Evolutionary conservation across 495 filamentous ascomycete species (phyloP), one percentile per base, ranked within the genome.

Genomic region (Platismatia glauca): DNA sequence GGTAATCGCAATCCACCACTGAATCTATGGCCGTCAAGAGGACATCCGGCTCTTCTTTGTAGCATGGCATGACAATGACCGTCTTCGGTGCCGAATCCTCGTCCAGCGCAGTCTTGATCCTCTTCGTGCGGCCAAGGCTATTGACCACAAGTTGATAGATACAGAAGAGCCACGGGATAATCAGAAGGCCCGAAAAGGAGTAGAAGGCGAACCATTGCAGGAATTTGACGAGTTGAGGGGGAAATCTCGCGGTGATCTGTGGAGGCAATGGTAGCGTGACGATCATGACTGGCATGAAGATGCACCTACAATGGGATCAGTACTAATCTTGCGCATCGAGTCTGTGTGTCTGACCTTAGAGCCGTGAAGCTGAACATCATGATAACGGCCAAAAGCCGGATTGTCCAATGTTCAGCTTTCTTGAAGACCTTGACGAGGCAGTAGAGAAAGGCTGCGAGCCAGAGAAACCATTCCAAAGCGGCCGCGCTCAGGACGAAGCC

Each of bases 201-300:
- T 89, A 96, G 70, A 98, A 97, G 6, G 91, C 93, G 67, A 97
- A 97, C 90, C 90, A 95, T 71, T 97, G 94, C 22, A 97, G 80
- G 55, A 88, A 77, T 24, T 65, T 71, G 44, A 91, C 86, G 77
- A 94, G 79, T 3, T 64, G 31, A 8, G 68, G 31, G 1, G 94
- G 93, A 73, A 92, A 91, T 63, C 88, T 78, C 60, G 81, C 74
- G 0, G 83, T 85, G 53, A 96, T 77, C 63, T 84, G 78, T 15
- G 80, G 68, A 9, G 94, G 94, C 13, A 97, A 78, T 1, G 94
- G 94, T 33, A 98, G 82, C 0, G 92, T 98, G 35, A 97, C 91
- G 35, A 97, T 69, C 91, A 98, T 96, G 63, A 97, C 85, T 0
- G 93, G 92, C 20, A 97, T 78, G 73, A 96, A 98, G 44, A 93